These are phyloP conservation scores for Aspergillus sojae DNA, from an alignment of 2,329 filamentous ascomycete genomes.

Conservation along the genomic window DNA sequence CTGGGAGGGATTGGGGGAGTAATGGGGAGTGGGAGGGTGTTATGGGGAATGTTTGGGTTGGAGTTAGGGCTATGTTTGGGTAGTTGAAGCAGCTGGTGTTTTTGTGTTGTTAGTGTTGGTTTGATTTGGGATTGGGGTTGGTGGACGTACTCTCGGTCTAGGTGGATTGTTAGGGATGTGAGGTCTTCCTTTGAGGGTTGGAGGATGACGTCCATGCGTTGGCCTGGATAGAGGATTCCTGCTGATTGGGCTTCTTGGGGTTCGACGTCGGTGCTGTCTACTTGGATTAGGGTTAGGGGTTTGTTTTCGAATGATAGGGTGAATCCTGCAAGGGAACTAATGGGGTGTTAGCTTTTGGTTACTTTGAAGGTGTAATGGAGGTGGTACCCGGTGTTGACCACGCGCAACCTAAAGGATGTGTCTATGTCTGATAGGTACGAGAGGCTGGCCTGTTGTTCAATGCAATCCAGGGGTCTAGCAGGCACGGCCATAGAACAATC, in stretches of 20 bases:
- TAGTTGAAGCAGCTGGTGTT: slow-evolving; percentile 46
- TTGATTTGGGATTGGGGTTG: not conserved
- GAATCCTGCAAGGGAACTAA: slow-evolving; percentile 45
- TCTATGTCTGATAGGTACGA: slow-evolving; percentile 30
- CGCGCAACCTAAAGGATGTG: slow-evolving; percentile 38
- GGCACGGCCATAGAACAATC: slow-evolving; percentile 50
- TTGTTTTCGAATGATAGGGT: slow-evolving; percentile 37
- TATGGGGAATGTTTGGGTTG: slow-evolving; percentile 42
- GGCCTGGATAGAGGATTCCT: slow-evolving; percentile 49
- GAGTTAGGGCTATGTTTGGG: slow-evolving; percentile 46
- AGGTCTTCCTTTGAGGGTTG: slow-evolving; percentile 17
- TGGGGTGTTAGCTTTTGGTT: slow-evolving; percentile 4
- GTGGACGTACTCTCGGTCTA: slow-evolving; percentile 42
- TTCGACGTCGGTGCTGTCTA: slow-evolving; percentile 45
- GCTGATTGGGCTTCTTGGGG: slow-evolving; percentile 26
- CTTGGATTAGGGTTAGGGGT: slow-evolving; percentile 38
- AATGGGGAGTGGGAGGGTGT: not conserved
- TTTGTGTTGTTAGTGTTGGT: not conserved
- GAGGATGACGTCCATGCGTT: slow-evolving; percentile 48
- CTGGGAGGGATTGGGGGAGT: slow-evolving; percentile 20
- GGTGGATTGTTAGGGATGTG: slow-evolving; percentile 33
- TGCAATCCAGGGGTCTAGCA: slow-evolving; percentile 50
- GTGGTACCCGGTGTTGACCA: slow-evolving; percentile 49
- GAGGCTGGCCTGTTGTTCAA: slow-evolving; percentile 24
- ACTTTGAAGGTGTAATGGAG: not conserved